Percentiles rank a stretch among this genome's conserved stretches.
Conservation (phyloP, 2,329 filamentous ascomycete species). For the Cryphonectria nitschkei region DNA sequence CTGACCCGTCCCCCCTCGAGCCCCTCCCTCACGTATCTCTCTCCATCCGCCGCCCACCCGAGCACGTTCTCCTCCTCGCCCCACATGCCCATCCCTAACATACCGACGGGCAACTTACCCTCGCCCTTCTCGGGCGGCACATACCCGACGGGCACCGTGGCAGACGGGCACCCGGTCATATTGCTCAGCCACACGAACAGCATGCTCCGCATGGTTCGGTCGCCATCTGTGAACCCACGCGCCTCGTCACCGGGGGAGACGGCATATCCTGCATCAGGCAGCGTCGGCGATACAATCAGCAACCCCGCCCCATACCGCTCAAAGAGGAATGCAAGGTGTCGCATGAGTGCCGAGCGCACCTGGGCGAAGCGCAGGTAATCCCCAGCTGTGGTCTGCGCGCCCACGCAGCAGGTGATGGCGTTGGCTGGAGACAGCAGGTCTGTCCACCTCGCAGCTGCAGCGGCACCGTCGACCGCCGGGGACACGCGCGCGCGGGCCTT, state of each 20-base stretch:
- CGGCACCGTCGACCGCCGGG: constrained; percentile 40
- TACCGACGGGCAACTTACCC: constrained; percentile 62
- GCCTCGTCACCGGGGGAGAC: constrained; percentile 59
- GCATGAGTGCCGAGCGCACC: constrained; percentile 77
- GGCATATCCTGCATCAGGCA: constrained; percentile 75
- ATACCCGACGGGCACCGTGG: constrained; percentile 78
- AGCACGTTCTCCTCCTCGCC: constrained; percentile 66
- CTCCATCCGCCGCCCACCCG: constrained; percentile 60
- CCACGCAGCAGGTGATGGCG: constrained; percentile 69
- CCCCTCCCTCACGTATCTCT: constrained; percentile 56
- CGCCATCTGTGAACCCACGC: constrained; percentile 77
- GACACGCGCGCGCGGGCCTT: constrained; percentile 41
- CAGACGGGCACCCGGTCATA: constrained; percentile 75
- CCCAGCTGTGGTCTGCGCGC: constrained; percentile 63
- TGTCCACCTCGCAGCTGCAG: constrained; percentile 54
- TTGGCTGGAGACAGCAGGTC: constrained; percentile 67
- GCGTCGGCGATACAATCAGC: constrained; percentile 78
- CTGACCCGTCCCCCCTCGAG: constrained; percentile 53
- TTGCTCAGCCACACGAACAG: constrained; percentile 87
- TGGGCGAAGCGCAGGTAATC: constrained; percentile 77
- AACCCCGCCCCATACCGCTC: constrained; percentile 68
- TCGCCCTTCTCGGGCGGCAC: constrained; percentile 55
- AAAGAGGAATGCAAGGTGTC: constrained; percentile 74
- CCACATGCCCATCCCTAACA: constrained; percentile 70
- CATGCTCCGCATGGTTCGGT: constrained; percentile 77